Percentiles rank a stretch among this genome's conserved stretches.
phyloP scores from a whole-genome alignment of 1,284 basidiomycete genomes.

The Apiotrichum siamense region DNA sequence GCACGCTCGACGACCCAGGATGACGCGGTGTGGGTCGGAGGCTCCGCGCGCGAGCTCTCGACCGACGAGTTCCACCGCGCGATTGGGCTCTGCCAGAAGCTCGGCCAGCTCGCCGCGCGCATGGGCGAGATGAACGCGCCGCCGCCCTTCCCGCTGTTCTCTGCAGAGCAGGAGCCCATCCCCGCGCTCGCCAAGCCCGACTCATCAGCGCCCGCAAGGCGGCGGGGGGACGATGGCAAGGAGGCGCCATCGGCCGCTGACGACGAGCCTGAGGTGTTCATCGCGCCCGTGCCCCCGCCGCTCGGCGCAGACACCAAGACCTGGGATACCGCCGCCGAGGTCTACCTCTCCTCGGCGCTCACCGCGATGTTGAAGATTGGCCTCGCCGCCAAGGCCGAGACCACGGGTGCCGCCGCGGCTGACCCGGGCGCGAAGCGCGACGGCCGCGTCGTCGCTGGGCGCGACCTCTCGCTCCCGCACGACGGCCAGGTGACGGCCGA shows the following conservation, averaged over 20 bases:
- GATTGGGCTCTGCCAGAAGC: slow-evolving; percentile 37
- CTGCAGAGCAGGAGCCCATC: not conserved
- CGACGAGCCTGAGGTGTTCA: not conserved
- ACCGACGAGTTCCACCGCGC: slow-evolving; percentile 35
- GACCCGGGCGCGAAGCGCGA: too few relatives aligned
- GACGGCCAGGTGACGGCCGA: slow-evolving; percentile 23
- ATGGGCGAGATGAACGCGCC: slow-evolving; percentile 9
- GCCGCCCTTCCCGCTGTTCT: slow-evolving; percentile 10
- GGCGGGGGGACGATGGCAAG: not conserved
- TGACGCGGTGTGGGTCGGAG: slow-evolving; percentile 7
- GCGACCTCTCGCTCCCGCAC: slow-evolving; percentile 31
- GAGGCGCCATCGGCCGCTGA: not conserved
- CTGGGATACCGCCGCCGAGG: slow-evolving; percentile 37
- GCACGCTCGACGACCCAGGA: not conserved
- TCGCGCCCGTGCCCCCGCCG: not conserved
- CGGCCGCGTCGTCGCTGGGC: slow-evolving; percentile 31
- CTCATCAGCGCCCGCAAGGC: not conserved
- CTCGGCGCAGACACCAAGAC: not conserved
- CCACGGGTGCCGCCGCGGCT: too few relatives aligned
- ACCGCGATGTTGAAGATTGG: slow-evolving; percentile 39
- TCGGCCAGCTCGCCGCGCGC: slow-evolving; percentile 20
- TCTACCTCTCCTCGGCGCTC: slow-evolving; percentile 32
- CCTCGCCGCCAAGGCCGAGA: slow-evolving; percentile 6
- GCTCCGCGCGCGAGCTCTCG: slow-evolving; percentile 11
- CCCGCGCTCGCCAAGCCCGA: not conserved